Evolutionary conservation across 441 rosid genomes (phyloP).

Genomic region (Kokia cookei): DNA sequence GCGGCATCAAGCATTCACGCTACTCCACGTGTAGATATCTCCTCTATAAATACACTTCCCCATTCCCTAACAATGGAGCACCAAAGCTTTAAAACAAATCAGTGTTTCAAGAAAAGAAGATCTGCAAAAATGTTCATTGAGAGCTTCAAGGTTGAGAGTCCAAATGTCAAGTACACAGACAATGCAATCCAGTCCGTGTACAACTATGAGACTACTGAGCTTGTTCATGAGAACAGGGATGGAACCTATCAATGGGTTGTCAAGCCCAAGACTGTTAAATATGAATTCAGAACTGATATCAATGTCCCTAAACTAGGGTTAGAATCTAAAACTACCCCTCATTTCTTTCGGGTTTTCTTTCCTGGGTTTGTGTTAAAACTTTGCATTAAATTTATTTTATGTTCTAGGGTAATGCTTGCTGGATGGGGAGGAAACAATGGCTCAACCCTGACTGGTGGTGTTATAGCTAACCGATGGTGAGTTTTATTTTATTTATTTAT

Average conservation of each 20-base stretch:
- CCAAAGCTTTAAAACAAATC: background rate
- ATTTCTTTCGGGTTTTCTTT: background rate
- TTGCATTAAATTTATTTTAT: background rate
- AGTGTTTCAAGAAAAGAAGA: background rate
- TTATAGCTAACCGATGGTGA: constrained; percentile 87
- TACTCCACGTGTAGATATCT: constrained; percentile 21
- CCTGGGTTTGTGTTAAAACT: background rate
- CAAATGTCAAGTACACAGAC: constrained; percentile 70
- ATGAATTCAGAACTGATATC: constrained; percentile 77
- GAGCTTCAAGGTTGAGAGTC: constrained; percentile 79
- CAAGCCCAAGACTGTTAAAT: constrained; percentile 77
- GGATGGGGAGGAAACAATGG: constrained; percentile 99
- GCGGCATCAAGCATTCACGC: constrained; percentile 14
- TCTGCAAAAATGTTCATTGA: constrained; percentile 61
- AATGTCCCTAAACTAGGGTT: constrained; percentile 90
- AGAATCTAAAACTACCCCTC: constrained; percentile 11
- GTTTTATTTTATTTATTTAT: constrained; percentile 12
- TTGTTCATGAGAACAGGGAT: constrained; percentile 71
- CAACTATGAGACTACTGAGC: constrained; percentile 71
- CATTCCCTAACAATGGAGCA: background rate
- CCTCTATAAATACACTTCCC: constrained; percentile 21
- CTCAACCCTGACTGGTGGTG: constrained; percentile 78
- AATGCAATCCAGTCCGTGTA: constrained; percentile 57
- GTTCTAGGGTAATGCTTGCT: constrained; percentile 80
- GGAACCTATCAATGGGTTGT: constrained; percentile 87